phyloP scores from a whole-genome alignment of 129 eudicot species.

The Calendula officinalis region DNA sequence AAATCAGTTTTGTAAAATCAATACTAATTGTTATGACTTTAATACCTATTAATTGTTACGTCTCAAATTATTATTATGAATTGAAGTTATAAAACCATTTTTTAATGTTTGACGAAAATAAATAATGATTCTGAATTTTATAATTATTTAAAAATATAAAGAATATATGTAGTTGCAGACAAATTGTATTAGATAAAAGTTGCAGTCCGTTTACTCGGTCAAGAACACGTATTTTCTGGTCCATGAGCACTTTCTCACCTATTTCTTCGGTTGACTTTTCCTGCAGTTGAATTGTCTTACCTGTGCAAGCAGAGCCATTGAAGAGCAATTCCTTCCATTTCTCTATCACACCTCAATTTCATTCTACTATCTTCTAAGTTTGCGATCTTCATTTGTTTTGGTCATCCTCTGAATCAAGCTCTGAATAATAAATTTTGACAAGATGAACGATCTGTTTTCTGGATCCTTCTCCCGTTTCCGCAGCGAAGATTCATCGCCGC shows the following conservation, averaged over 20 bases:
- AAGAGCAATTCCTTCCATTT: slow-evolving; percentile 7
- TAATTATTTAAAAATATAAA: no score
- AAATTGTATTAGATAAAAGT: neutral
- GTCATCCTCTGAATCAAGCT: neutral
- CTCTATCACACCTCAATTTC: neutral
- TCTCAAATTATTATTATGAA: neutral
- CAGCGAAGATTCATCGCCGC: slow-evolving; percentile 47
- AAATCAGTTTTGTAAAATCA: neutral
- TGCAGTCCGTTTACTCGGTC: slow-evolving; percentile 31
- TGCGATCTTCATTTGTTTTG: neutral
- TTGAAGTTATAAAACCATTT: no score
- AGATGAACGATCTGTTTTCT: slow-evolving; percentile 77
- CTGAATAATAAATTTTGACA: neutral
- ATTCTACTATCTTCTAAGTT: neutral
- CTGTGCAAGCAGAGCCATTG: slow-evolving; percentile 4
- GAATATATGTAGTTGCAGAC: no score
- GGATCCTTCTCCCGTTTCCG: slow-evolving; percentile 66
- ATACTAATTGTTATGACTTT: neutral
- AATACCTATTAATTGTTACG: neutral
- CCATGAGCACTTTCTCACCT: slow-evolving; percentile 24
- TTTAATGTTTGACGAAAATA: no score
- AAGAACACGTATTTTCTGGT: neutral
- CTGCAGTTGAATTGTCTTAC: slow-evolving; percentile 1
- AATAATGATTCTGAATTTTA: no score
- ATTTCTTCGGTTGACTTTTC: slow-evolving; percentile 32